Evolutionary conservation across 192 early-diverging fungal genomes (phyloP), one percentile per base, ranked within the genome.

Genomic region (Tieghemiomyces parasiticus): DNA sequence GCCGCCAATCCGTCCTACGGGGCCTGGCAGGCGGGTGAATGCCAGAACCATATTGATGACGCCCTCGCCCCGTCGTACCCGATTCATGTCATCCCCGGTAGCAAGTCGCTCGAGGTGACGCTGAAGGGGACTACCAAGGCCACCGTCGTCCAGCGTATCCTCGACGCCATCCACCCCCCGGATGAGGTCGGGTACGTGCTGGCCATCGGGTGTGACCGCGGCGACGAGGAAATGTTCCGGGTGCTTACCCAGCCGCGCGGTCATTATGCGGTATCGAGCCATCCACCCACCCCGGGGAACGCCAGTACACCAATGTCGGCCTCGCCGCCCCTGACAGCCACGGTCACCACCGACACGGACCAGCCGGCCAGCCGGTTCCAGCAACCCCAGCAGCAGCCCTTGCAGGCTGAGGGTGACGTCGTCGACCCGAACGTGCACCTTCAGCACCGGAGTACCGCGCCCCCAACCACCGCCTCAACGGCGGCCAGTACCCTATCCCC

Each of bases 181-280:
- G 54, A 19, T 52, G 63, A 12, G 28, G 50, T 71, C 6, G 87
- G 90, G 42, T 87, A 88, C 65, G 71, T 88, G 28, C 66, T 91
- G 6, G 68, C 72, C 12, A 65, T 90, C 24, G 89, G 89, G 6
- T 84, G 88, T 48, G 87, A 90, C 64, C 79, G 86, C 4, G 67
- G 83, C 3, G 87, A 91, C 54, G 89, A 91, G 67, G 83, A 79
- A 48, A 84, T 91, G 85, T 91, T 91, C 74, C 76, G 74, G 46
- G 81, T 77, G 51, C 65, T 87, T 22, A 74, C 79, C 47, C 75
- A 73, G 44, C 55, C 71, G 48, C 59, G 65, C 2, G 54, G 29
- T 45, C 44, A 45, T 50, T 42, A 10, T 6, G 38, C 48, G 9
- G 48, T 4, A 50, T 8, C 10, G 6, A 4, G 10, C 48, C 22